phyloP scores from a whole-genome alignment of 352 stramenopile species.

The Phytophthora europaea region DNA sequence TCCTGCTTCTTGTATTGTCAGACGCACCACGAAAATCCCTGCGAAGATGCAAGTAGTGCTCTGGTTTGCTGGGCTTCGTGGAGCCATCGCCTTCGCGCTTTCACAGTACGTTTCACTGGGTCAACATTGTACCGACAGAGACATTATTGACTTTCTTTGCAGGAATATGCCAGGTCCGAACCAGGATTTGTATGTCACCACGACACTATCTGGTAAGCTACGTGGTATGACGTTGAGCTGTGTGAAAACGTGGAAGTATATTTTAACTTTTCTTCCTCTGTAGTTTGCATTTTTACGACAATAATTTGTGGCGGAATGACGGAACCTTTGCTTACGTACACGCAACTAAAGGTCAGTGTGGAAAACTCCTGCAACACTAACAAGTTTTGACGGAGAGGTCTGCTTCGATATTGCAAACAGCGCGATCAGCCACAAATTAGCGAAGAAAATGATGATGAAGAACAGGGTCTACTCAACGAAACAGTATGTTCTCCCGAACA shows the following conservation, averaged over 20 bases:
- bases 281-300: constrained; percentile 97
- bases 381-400: neutral
- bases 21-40: constrained; percentile 71
- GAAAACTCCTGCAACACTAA: neutral
- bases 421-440: constrained; percentile 22
- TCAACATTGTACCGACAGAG: neutral
- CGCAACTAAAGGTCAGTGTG: constrained; percentile 63
- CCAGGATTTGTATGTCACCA: constrained; percentile 89
- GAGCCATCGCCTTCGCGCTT: constrained; percentile 87
- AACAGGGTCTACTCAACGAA: constrained; percentile 51
- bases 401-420: constrained; percentile 9
- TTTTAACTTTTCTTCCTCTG: constrained; percentile 1
- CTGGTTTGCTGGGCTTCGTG: constrained; percentile 94
- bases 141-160: neutral
- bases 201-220: constrained; percentile 62
- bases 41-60: constrained; percentile 94
- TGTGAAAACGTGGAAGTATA: neutral
- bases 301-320: constrained; percentile 95
- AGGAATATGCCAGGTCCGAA: constrained; percentile 96
- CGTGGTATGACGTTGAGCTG: no score
- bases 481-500: constrained; percentile 22
- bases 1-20: constrained; percentile 18
- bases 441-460: constrained; percentile 57
- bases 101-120: constrained; percentile 59
- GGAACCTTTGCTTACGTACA: constrained; percentile 89